These are phyloP conservation scores for Pholiota molesta DNA, from an alignment of 768 basidiomycete species.

Conservation along the genomic window DNA sequence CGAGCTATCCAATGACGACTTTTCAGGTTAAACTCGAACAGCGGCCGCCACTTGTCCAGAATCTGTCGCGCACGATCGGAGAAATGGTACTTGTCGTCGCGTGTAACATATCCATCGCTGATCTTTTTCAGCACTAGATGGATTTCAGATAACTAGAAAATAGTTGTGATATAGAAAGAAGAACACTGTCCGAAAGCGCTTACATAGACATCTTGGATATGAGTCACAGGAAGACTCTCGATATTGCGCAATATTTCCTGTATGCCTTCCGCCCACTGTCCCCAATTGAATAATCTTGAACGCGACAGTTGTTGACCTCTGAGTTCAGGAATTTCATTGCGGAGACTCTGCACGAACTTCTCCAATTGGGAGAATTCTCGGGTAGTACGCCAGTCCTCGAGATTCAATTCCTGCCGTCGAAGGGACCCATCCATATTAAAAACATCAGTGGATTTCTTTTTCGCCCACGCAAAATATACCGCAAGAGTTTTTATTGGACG, in stretches of 20 bases:
- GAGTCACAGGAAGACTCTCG: neutral
- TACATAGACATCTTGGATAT: neutral
- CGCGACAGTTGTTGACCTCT: neutral
- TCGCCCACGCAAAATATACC: neutral
- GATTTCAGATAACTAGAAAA: neutral
- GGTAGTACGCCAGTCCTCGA: neutral
- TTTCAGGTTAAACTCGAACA: neutral
- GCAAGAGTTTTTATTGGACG: neutral
- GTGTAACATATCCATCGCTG: neutral
- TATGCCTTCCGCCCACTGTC: neutral
- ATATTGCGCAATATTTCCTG: neutral
- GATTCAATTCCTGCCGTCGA: neutral
- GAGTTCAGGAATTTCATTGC: neutral
- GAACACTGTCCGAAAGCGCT: neutral
- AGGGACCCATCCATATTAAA: neutral
- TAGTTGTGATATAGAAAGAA: neutral
- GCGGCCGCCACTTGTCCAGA: neutral
- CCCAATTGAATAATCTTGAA: neutral
- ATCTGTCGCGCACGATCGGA: neutral
- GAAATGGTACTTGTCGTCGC: neutral
- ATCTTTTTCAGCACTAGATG: neutral
- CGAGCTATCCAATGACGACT: neutral
- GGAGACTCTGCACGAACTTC: neutral
- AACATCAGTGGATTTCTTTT: no score
- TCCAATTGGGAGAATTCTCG: neutral